Evolutionary conservation across 352 stramenopile species (phyloP).

Genomic region (Aphanomyces invadans): DNA sequence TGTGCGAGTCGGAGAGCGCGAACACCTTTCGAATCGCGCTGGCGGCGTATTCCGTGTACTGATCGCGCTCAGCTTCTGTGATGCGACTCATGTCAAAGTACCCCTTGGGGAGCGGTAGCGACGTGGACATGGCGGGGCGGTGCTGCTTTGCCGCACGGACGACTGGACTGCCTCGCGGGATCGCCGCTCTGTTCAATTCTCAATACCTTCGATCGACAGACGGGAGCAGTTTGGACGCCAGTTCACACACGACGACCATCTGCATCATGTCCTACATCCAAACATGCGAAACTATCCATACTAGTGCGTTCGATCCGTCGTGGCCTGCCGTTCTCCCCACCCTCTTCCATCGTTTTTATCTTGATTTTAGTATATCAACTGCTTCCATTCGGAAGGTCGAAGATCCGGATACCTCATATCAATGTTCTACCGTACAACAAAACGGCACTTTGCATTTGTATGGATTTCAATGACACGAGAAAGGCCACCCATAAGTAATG

Average conservation of each 20-base stretch:
- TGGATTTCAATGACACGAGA: not conserved
- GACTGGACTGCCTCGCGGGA: not conserved
- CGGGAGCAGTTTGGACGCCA: not conserved
- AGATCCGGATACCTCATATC: not conserved
- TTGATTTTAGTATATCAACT: not conserved
- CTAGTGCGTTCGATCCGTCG: no score
- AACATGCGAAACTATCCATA: not conserved
- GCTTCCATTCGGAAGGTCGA: not conserved
- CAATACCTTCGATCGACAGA: not conserved
- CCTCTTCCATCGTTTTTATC: not conserved
- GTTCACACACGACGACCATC: not conserved
- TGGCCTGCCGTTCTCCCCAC: no score
- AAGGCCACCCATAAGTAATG: not conserved
- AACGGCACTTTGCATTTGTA: not conserved
- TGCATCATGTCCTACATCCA: not conserved
- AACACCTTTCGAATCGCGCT: slow-evolving; percentile 78
- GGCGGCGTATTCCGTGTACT: slow-evolving; percentile 77
- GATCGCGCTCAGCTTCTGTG: slow-evolving; percentile 57
- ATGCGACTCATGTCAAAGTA: slow-evolving; percentile 70
- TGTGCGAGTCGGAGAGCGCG: slow-evolving; percentile 66
- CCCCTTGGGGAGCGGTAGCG: slow-evolving; percentile 57
- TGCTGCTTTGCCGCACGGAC: no score
- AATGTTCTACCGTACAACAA: not conserved
- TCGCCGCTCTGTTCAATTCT: not conserved
- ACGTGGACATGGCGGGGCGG: slow-evolving; percentile 37